Conservation (phyloP, 768 basidiomycete genomes). For the Lactarius vividus region DNA sequence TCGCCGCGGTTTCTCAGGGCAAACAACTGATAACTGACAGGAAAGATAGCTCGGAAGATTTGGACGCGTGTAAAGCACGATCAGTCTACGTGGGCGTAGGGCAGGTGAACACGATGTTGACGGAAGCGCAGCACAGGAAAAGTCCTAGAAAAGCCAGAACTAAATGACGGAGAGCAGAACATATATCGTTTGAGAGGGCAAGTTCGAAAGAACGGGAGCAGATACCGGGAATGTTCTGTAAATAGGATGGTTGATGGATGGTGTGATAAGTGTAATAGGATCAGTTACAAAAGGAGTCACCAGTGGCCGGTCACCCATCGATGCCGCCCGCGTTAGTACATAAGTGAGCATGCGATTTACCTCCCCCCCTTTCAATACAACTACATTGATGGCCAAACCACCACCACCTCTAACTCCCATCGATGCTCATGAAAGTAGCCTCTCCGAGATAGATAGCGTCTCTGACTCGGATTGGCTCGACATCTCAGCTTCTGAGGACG, state of each 20-base stretch:
- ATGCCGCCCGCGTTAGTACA: conserved; percentile 18
- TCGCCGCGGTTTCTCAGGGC: conserved; percentile 40
- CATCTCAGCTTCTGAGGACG: conserved; percentile 69
- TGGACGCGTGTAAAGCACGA: conserved; percentile 56
- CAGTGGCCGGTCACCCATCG: conserved; percentile 24
- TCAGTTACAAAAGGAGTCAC: conserved; percentile 24
- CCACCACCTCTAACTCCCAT: conserved; percentile 26
- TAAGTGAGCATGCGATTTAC: conserved; percentile 19
- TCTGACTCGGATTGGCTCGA: conserved; percentile 88
- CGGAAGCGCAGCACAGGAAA: conserved; percentile 5
- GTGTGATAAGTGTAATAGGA: conserved; percentile 15
- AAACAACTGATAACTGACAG: conserved; percentile 35
- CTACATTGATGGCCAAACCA: conserved; percentile 29
- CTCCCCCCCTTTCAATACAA: conserved; percentile 26
- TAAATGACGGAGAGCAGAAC: conserved; percentile 35
- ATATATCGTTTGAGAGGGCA: conserved; percentile 37
- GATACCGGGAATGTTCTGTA: neutral
- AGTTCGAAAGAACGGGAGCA: neutral
- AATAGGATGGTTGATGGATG: conserved; percentile 4
- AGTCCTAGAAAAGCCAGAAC: conserved; percentile 33
- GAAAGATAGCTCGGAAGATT: conserved; percentile 49
- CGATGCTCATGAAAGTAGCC: conserved; percentile 41
- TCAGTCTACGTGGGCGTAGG: conserved; percentile 48
- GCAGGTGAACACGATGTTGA: conserved; percentile 24
- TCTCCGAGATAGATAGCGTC: conserved; percentile 62